A percentile compares a stretch with the other conserved stretches of the same genome.
Evolutionary conservation across 495 filamentous ascomycete species (phyloP).

Genomic region (Talaromyces nanjingensis): DNA sequence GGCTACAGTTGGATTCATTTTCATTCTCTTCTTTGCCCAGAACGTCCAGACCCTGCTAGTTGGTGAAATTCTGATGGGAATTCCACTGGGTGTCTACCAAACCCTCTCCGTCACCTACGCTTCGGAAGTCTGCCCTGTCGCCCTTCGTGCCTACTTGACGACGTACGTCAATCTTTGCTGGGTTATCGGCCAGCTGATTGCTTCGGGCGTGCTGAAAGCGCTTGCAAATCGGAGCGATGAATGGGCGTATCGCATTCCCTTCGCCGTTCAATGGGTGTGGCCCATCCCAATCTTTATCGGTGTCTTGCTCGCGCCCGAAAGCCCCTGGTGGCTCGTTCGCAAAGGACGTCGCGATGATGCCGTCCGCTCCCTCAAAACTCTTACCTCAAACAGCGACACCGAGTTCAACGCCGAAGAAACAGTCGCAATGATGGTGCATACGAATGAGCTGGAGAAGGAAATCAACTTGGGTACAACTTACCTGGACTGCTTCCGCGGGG

Average conservation of each 20-base stretch:
- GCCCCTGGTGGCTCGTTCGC: conserved; percentile 40
- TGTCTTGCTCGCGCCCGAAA: conserved; percentile 37
- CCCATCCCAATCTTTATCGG: conserved; percentile 36
- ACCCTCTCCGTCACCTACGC: conserved; percentile 45
- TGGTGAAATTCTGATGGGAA: conserved; percentile 10
- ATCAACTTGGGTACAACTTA: conserved; percentile 47
- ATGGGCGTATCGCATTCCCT: conserved; percentile 51
- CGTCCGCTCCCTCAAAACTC: conserved; percentile 48
- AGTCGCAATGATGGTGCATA: conserved; percentile 64
- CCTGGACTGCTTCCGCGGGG: conserved; percentile 56
- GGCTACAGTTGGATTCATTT: conserved; percentile 40
- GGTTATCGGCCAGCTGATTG: conserved; percentile 46
- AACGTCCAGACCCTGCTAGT: conserved; percentile 6
- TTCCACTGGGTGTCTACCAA: conserved; percentile 38
- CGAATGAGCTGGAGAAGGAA: conserved; percentile 53
- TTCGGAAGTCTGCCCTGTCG: conserved; percentile 41
- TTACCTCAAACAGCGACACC: conserved; percentile 43
- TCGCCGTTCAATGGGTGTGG: conserved; percentile 51
- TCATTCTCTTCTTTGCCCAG: conserved; percentile 36
- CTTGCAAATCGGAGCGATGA: conserved; percentile 23
- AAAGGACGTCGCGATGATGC: conserved; percentile 35
- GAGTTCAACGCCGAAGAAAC: conserved; percentile 55
- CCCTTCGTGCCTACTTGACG: conserved; percentile 36
- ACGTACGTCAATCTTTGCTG: conserved; percentile 43
- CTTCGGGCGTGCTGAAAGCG: conserved; percentile 38